Evolutionary conservation across 2,329 filamentous ascomycete species (phyloP), one percentile per base, ranked within the genome.

Genomic region (Corinectria fuckeliana): DNA sequence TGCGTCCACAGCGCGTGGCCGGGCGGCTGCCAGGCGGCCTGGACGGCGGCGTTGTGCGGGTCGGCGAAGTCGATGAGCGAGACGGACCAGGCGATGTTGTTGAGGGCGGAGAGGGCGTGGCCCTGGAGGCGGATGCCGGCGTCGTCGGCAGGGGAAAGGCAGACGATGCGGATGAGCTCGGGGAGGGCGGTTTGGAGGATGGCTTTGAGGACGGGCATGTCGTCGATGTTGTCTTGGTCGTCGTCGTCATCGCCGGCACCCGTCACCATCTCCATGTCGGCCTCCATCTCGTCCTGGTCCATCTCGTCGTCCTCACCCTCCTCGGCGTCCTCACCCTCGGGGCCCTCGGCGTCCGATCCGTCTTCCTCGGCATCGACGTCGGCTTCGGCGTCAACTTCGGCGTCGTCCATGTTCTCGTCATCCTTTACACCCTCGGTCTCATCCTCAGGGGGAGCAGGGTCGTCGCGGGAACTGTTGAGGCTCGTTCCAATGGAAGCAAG

Each of bases 51-150:
- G 69, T 86, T 85, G 50, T 80, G 78, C n/a, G 76, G 75, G 28
- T 84, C 80, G 21, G 80, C 77, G 67, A 87, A 87, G 72, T 88
- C 85, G 65, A 88, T 77, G 66, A 83, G 82, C 8, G 85, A 87
- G 38, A 88, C 78, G 10, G 87, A 88, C 87, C 88, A 90, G 52
- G 87, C 80, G 52, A 90, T 84, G 74, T 90, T 90, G 77, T 85
- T 89, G 58, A 91, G 79, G 14, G 86, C 82, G 2, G 85, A 83
- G 21, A 90, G 75, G 16, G 87, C 83, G 64, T 83, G 80, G 18
- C 74, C 73, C 62, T 84, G 84, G 38, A 88, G 75, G 6, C 77
- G 70, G 11, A 79, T 71, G 14, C 75, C 69, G 26, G 80, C 77
- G 18, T 81, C 78, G 53, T 76, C 75, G 9, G 71, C 69, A 9